Evolutionary conservation across 345 rosid genomes (phyloP), one percentile per base, ranked within the genome.

Genomic region (Kandelia obovata): DNA sequence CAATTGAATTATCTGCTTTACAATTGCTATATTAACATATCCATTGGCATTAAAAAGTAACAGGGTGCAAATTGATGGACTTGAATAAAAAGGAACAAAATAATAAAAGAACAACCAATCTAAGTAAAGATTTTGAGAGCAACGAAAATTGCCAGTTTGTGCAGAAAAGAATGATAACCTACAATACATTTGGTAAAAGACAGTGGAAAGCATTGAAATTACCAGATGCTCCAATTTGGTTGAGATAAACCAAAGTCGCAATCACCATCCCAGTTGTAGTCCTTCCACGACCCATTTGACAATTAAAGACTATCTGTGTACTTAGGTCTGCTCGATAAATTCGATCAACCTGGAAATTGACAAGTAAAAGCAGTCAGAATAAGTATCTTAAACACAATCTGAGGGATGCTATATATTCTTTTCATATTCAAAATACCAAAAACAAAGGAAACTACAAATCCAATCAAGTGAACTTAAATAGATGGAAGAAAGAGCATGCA

Each of bases 271-370:
- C 99, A 62, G 97, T 91, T 35, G 96, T 94, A 6, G 99, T 94
- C 62, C 99, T 86, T 81, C 99, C 97, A 75, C 99, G 96, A 65
- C 99, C 99, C 97, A 91, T 91, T 89, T 95, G 99, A 74, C 99
- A 95, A 79, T 95, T 95, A 77, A 95, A 91, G 30, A 95, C 82
- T 23, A 95, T 83, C 79, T 91, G 89, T 0, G 96, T 82, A 30
- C 83, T 83, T 58, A 87, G 78, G 79, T 88, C 87, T 61, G 90
- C 89, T 52, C 74, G 83, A 72, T 96, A 91, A 79, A 95, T 89
- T 83, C 86, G 90, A 80, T 87, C 77, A 70, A 95, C 95, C 97
- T 95, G 83, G 75, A 80, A 78, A 59, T 11, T 65, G 21, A 68
- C 16, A 62, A 59, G 65, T 53, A 73, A 69, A 23, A 58, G 32